phyloP scores from a whole-genome alignment of 352 stramenopile genomes.

The Pythium insidiosum region DNA sequence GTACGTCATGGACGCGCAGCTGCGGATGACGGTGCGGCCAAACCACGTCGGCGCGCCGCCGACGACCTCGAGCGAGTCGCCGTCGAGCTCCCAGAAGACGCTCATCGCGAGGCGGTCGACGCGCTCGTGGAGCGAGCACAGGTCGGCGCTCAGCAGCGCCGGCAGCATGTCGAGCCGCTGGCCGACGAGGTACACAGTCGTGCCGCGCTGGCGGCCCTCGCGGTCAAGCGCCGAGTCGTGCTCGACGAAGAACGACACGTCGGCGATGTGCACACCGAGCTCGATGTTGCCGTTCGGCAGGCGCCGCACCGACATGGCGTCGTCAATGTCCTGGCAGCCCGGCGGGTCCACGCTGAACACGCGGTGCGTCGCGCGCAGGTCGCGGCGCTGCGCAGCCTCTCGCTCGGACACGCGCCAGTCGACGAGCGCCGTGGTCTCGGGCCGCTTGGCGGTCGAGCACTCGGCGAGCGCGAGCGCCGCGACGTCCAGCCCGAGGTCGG shows the following conservation, averaged over 20 bases:
- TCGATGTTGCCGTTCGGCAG: conserved; percentile 83
- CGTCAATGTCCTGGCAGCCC: conserved; percentile 88
- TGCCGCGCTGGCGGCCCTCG: conserved; percentile 86
- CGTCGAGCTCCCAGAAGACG: conserved; percentile 89
- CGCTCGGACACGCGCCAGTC: conserved; percentile 59
- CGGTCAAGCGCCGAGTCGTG: conserved; percentile 94
- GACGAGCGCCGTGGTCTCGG: conserved; percentile 35
- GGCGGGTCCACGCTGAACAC: conserved; percentile 88
- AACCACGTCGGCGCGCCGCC: conserved; percentile 63
- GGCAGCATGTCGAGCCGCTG: conserved; percentile 91
- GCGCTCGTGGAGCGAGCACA: conserved; percentile 90
- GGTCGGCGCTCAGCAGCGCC: conserved; percentile 75
- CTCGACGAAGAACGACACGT: conserved; percentile 98
- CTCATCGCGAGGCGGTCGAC: conserved; percentile 87
- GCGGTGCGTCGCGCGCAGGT: conserved; percentile 58
- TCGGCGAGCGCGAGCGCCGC: conserved; percentile 49
- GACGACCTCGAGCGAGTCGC: conserved; percentile 41
- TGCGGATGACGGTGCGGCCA: conserved; percentile 96
- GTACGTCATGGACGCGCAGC: conserved; percentile 86
- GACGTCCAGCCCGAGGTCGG: conserved; percentile 59
- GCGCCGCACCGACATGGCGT: conserved; percentile 79
- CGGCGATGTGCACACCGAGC: conserved; percentile 98
- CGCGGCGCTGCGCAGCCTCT: conserved; percentile 42
- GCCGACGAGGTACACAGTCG: conserved; percentile 98
- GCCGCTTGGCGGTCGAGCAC: conserved; percentile 71